Percentiles rank a stretch among this genome's conserved stretches.
Conservation (phyloP, 371 early-diverging fungal genomes). For the Mucor circinelloides region DNA sequence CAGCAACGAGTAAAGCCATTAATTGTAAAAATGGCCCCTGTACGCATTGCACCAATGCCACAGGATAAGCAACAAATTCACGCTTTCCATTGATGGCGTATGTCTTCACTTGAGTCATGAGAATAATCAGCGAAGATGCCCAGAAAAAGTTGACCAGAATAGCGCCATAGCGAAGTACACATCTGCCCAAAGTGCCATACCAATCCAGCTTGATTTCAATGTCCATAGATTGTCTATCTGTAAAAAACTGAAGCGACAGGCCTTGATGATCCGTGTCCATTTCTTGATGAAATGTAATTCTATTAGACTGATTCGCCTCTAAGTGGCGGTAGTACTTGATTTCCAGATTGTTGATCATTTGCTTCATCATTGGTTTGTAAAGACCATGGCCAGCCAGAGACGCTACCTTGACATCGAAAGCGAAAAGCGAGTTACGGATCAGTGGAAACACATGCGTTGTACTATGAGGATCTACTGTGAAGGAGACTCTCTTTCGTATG, state of each 20-base stretch:
- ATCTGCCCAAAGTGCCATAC: constrained; percentile 68
- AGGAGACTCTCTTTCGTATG: neutral
- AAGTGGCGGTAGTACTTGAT: constrained; percentile 60
- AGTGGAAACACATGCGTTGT: constrained; percentile 10
- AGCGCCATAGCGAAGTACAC: constrained; percentile 65
- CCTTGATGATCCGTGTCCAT: constrained; percentile 33
- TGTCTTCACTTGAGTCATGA: constrained; percentile 29
- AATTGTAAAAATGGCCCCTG: constrained; percentile 15
- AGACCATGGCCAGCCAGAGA: neutral
- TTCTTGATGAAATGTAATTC: constrained; percentile 36
- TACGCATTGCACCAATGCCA: constrained; percentile 8
- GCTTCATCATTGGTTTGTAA: constrained; percentile 49
- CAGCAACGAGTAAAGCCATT: constrained; percentile 6
- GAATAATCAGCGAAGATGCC: constrained; percentile 47
- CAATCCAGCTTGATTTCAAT: constrained; percentile 56
- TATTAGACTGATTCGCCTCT: constrained; percentile 49
- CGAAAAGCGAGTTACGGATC: constrained; percentile 13
- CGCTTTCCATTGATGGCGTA: constrained; percentile 11
- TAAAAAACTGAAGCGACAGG: constrained; percentile 59
- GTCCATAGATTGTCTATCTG: constrained; percentile 47
- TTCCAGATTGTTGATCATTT: constrained; percentile 53
- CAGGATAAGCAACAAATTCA: constrained; percentile 15
- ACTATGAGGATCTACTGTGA: neutral
- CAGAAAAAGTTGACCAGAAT: constrained; percentile 48
- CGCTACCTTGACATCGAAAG: constrained; percentile 9